A percentile compares a stretch with the other conserved stretches of the same genome.
These are phyloP conservation scores for Daldinia decipiens DNA, from an alignment of 495 filamentous ascomycete genomes.

Conservation along the genomic window DNA sequence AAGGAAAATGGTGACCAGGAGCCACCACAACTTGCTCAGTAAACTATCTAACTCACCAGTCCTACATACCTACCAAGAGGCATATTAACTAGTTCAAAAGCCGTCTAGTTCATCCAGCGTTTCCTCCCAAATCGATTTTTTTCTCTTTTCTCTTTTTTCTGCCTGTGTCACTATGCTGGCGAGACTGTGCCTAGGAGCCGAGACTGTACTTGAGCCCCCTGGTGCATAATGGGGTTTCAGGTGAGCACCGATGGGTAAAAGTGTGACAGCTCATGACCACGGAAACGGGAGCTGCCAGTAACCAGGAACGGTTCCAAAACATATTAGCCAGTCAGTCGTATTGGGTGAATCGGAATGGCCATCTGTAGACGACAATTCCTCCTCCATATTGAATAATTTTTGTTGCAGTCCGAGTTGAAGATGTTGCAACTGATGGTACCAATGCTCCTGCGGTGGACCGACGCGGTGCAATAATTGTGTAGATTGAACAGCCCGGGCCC, in stretches of 20 bases:
- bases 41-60: conserved; percentile 47
- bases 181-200: neutral
- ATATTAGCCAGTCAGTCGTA: conserved; percentile 3
- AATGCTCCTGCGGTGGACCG: conserved; percentile 48
- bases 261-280: neutral
- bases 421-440: conserved; percentile 17
- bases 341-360: conserved; percentile 7
- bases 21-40: conserved; percentile 45
- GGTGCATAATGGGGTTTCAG: neutral
- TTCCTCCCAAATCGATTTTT: conserved; percentile 28
- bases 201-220: neutral
- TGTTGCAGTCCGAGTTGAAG: conserved; percentile 14
- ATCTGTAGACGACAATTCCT: conserved; percentile 15
- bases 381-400: conserved; percentile 27
- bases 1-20: conserved; percentile 41
- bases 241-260: neutral
- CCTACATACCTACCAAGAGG: conserved; percentile 14
- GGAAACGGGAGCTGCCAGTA: neutral
- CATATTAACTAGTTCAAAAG: conserved; percentile 39
- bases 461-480: conserved; percentile 47
- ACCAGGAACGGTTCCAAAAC: conserved; percentile 16
- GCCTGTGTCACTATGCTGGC: neutral
- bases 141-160: conserved; percentile 4
- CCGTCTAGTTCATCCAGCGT: conserved; percentile 42
- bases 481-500: conserved; percentile 10